Conservation (phyloP, 2,329 filamentous ascomycete species). For the Fusarium nodosum region DNA sequence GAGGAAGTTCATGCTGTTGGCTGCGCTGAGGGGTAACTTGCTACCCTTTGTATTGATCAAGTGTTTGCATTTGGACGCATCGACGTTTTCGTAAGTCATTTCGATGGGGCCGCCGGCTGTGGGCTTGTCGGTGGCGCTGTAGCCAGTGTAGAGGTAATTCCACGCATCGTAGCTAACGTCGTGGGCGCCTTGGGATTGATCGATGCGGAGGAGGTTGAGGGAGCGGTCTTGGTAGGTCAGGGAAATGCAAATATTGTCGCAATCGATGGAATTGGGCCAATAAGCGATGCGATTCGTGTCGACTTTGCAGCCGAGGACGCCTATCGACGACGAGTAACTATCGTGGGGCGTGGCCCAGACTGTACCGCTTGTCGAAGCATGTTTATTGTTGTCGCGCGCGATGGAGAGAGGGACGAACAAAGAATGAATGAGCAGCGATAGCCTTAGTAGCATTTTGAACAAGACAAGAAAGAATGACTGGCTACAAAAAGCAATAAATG, state of each 20-base stretch:
- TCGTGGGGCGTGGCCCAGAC: slow-evolving; percentile 67
- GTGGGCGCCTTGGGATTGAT: slow-evolving; percentile 68
- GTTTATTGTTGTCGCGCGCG: slow-evolving; percentile 17
- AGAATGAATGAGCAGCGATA: slow-evolving; percentile 27
- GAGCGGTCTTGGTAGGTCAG: slow-evolving; percentile 63
- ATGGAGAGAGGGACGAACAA: slow-evolving; percentile 16
- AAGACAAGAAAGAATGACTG: slow-evolving; percentile 11
- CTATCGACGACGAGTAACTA: slow-evolving; percentile 69
- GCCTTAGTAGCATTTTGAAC: slow-evolving; percentile 28
- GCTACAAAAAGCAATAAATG: slow-evolving; percentile 31
- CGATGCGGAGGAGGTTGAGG: slow-evolving; percentile 71
- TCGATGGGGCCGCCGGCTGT: slow-evolving; percentile 62
- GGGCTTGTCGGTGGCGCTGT: slow-evolving; percentile 61
- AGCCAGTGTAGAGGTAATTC: slow-evolving; percentile 69
- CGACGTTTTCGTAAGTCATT: slow-evolving; percentile 62
- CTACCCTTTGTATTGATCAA: slow-evolving; percentile 61
- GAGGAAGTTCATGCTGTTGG: slow-evolving; percentile 68
- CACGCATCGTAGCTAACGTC: slow-evolving; percentile 73
- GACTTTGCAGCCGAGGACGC: slow-evolving; percentile 72
- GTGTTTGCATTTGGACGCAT: slow-evolving; percentile 60
- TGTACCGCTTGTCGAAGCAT: slow-evolving; percentile 33
- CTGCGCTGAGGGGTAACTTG: slow-evolving; percentile 60
- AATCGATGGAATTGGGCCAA: slow-evolving; percentile 69
- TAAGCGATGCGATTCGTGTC: slow-evolving; percentile 72
- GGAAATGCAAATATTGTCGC: slow-evolving; percentile 68